Evolutionary conservation across 352 stramenopile genomes (phyloP).

Genomic region (Pythium monospermum): DNA sequence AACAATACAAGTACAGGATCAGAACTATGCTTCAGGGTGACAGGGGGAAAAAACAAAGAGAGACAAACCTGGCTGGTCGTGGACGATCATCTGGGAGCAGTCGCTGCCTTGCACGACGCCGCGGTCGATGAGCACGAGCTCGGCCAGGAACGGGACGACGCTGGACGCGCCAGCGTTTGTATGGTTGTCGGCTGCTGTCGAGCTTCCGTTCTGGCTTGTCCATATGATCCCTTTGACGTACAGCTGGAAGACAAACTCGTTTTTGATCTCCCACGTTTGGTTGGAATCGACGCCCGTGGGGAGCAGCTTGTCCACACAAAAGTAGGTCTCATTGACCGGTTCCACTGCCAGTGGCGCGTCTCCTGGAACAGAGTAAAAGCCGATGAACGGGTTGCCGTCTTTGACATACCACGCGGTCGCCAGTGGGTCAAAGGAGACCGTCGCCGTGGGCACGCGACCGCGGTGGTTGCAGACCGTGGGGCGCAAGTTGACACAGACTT

Average conservation of each 20-base stretch:
- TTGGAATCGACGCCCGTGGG: slow-evolving; percentile 55
- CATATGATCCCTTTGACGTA: slow-evolving; percentile 53
- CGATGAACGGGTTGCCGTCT: slow-evolving; percentile 73
- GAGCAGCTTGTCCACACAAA: slow-evolving; percentile 65
- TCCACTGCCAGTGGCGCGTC: slow-evolving; percentile 42
- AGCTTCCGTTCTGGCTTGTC: slow-evolving; percentile 22
- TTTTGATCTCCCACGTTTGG: slow-evolving; percentile 60
- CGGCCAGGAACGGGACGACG: slow-evolving; percentile 39
- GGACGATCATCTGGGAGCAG: slow-evolving; percentile 63
- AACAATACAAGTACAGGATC: neutral
- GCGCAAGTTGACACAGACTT: slow-evolving; percentile 66
- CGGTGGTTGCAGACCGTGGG: slow-evolving; percentile 45
- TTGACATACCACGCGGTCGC: slow-evolving; percentile 55
- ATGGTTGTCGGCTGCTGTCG: slow-evolving; percentile 5
- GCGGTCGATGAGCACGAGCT: slow-evolving; percentile 59
- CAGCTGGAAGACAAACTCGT: slow-evolving; percentile 71
- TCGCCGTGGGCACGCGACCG: slow-evolving; percentile 35
- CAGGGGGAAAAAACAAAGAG: too few relatives aligned
- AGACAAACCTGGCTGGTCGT: slow-evolving; percentile 60
- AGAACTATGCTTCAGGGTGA: too few relatives aligned
- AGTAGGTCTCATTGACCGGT: slow-evolving; percentile 63
- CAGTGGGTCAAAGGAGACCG: slow-evolving; percentile 38
- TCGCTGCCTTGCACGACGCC: slow-evolving; percentile 49
- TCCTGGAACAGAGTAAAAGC: slow-evolving; percentile 55
- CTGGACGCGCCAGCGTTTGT: too few relatives aligned